Percentiles rank a stretch among this genome's conserved stretches.
These are phyloP conservation scores for Penicillium brasilianum DNA, from an alignment of 2,329 filamentous ascomycete genomes.

Conservation along the genomic window DNA sequence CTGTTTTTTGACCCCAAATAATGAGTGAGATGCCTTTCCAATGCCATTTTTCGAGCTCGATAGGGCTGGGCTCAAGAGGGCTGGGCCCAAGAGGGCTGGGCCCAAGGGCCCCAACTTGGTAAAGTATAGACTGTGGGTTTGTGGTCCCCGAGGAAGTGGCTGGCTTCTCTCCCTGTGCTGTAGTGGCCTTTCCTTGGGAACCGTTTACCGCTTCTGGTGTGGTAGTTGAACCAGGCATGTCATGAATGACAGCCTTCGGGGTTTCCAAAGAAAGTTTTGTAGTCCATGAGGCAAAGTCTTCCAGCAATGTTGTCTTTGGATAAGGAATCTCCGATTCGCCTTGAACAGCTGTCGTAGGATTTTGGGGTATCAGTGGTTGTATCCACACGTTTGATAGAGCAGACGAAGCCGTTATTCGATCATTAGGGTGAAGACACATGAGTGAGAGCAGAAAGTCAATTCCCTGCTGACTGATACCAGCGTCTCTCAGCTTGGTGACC, in stretches of 20 bases:
- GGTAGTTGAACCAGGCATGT: neutral
- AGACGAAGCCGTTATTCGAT: neutral
- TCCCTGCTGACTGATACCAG: neutral
- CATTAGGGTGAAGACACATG: neutral
- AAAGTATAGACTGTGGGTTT: neutral
- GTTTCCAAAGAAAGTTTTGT: neutral
- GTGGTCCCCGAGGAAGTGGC: neutral
- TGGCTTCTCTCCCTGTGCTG: neutral
- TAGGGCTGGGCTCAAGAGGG: neutral
- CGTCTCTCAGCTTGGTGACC: neutral
- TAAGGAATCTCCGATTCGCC: neutral
- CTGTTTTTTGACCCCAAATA: neutral
- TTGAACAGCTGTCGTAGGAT: neutral
- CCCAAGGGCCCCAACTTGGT: neutral
- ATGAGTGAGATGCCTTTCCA: neutral
- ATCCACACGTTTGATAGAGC: neutral
- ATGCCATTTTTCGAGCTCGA: neutral
- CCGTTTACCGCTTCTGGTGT: neutral
- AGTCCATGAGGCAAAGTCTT: neutral
- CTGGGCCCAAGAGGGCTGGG: neutral
- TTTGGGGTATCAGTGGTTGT: too few relatives aligned
- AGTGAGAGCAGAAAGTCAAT: neutral
- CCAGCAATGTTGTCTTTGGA: neutral
- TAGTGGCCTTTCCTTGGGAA: neutral
- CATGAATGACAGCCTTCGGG: neutral